Conservation (phyloP, 176 grass and related monocot species). For the Oryza meyeriana region DNA sequence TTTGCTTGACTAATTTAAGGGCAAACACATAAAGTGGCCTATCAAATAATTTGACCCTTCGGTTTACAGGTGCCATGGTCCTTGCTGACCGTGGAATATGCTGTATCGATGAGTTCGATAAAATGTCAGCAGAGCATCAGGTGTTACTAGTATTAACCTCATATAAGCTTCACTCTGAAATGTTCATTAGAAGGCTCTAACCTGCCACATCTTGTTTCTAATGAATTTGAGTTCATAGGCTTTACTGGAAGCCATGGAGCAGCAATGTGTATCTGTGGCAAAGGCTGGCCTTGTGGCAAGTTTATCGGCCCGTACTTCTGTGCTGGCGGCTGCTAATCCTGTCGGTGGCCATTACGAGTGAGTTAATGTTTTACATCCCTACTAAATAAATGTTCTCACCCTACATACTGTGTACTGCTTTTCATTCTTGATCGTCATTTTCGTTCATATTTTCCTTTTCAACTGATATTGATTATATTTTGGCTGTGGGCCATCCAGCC, state of each 20-base stretch:
- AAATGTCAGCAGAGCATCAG: slow-evolving; percentile 95
- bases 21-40: not conserved
- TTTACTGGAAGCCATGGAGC: slow-evolving; percentile 98
- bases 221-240: slow-evolving; percentile 61
- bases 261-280: slow-evolving; percentile 96
- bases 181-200: not conserved
- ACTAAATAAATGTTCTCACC: not conserved
- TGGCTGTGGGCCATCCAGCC: not conserved
- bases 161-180: slow-evolving; percentile 24
- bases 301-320: slow-evolving; percentile 83
- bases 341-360: slow-evolving; percentile 94
- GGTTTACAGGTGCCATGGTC: slow-evolving; percentile 78
- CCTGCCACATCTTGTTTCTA: slow-evolving; percentile 17
- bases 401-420: slow-evolving; percentile 7
- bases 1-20: not conserved
- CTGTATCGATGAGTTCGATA: slow-evolving; percentile 96
- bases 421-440: slow-evolving; percentile 1
- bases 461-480: not conserved
- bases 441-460: slow-evolving; percentile 13
- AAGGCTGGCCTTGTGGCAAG: slow-evolving; percentile 97
- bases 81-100: slow-evolving; percentile 94
- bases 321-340: slow-evolving; percentile 95
- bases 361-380: slow-evolving; percentile 48
- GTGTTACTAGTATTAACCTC: too few species aligned
- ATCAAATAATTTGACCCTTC: slow-evolving; percentile 14